Conservation (phyloP, 768 basidiomycete species). For the Scleroderma bovista region DNA sequence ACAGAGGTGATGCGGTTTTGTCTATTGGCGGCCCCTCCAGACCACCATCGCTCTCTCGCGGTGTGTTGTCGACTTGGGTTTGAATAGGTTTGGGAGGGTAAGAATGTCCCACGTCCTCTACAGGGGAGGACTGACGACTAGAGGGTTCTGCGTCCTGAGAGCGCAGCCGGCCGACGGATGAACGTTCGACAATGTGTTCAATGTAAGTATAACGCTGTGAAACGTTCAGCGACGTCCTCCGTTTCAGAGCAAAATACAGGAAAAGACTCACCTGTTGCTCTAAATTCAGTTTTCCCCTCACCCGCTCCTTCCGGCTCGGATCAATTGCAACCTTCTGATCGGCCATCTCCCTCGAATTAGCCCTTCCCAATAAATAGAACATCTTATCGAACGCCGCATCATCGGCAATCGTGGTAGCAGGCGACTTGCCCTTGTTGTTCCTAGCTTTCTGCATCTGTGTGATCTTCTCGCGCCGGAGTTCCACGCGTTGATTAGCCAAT, state of each 20-base stretch:
- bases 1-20: not conserved
- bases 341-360: constrained; percentile 58
- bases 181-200: constrained; percentile 65
- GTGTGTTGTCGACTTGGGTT: not conserved
- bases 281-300: constrained; percentile 48
- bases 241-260: not conserved
- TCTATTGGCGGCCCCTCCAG: not conserved
- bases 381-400: constrained; percentile 61
- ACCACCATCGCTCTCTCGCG: not conserved
- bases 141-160: constrained; percentile 65
- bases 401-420: constrained; percentile 21
- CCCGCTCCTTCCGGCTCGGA: constrained; percentile 53
- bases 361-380: constrained; percentile 64
- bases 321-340: constrained; percentile 70
- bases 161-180: constrained; percentile 66
- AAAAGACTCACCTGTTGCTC: constrained; percentile 49
- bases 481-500: constrained; percentile 88
- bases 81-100: not conserved
- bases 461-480: constrained; percentile 67
- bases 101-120: not conserved
- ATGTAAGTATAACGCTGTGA: constrained; percentile 70
- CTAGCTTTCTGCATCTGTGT: constrained; percentile 69
- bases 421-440: constrained; percentile 47
- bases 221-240: constrained; percentile 5
- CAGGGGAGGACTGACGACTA: constrained; percentile 33